Evolutionary conservation across 2,329 filamentous ascomycete species (phyloP), one percentile per base, ranked within the genome.

Genomic region (Penicillium sp.): DNA sequence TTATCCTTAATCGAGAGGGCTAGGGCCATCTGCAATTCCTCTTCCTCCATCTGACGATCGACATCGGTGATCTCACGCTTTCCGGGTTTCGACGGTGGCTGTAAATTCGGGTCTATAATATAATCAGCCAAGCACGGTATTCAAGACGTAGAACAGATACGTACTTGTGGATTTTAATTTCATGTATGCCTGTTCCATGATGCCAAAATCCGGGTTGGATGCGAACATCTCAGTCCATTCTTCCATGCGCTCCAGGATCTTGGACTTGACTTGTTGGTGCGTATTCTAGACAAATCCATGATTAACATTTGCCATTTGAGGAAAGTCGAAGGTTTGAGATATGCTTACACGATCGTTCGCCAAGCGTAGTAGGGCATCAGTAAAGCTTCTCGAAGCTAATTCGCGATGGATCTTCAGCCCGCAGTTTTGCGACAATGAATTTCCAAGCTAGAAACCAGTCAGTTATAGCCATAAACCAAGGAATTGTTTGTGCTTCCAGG

Each of bases 221-320:
- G 86, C 85, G 74, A 97, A 97, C 90, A 97, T 96, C 69, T 94
- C 90, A 57, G 89, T 87, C 94, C 94, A 99, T 64, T 93, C 91
- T 74, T 90, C 88, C 91, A 97, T 97, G 66, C 93, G 87, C 81
- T 97, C 93, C 58, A 97, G 78, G 64, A 99, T 96, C 83, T 97
- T 97, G 63, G 91, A 86, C 78, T 97, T 97, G 73, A 99, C 94
- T 75, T 96, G 91, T 72, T 89, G 89, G 75, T 97, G 94, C 52
- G 93, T 97, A 75, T 96, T 99, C 78, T 85, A 60, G 3, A 43
- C 38, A 17, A 15, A 45, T 19, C 23, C 21, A 27, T 15, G 3
- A 8, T 39, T 45, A 49, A 13, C 19, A 9, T 21, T 12, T 15
- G 13, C 17, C 19, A 21, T 44, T 17, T n/a, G 15, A 8, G 15